Conservation (phyloP, 2,329 filamentous ascomycete genomes). For the Beauveria rudraprayagi region DNA sequence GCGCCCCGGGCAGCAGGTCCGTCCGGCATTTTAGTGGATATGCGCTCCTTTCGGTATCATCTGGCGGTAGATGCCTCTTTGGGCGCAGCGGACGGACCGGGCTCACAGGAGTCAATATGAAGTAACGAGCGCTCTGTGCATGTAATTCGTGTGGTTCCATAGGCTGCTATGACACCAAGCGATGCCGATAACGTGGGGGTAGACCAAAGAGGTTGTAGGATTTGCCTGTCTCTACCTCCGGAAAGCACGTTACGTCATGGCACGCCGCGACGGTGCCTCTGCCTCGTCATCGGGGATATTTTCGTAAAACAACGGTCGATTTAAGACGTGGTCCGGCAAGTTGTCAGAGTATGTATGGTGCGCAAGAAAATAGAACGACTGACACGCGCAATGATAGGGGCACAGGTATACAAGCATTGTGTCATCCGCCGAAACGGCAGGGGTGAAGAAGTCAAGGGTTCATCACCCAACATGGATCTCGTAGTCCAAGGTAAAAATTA, state of each 20-base stretch:
- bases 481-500: neutral
- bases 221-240: neutral
- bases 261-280: neutral
- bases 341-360: neutral
- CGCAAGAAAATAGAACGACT: neutral
- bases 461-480: neutral
- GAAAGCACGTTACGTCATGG: neutral
- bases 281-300: neutral
- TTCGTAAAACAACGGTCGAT: neutral
- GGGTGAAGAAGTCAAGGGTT: neutral
- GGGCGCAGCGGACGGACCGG: neutral
- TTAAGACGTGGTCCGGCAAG: neutral
- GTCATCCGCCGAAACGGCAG: constrained; percentile 2
- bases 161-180: neutral
- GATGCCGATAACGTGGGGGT: neutral
- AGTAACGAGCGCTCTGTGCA: neutral
- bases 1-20: neutral
- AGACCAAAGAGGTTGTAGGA: neutral
- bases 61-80: constrained; percentile 9
- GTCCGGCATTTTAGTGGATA: constrained; percentile 1
- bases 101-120: neutral
- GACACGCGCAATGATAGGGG: neutral
- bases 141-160: constrained; percentile 5
- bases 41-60: neutral
- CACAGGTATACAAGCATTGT: neutral